Evolutionary conservation across 2,329 filamentous ascomycete genomes (phyloP), one percentile per base, ranked within the genome.

Genomic region (Sporothrix inflata): DNA sequence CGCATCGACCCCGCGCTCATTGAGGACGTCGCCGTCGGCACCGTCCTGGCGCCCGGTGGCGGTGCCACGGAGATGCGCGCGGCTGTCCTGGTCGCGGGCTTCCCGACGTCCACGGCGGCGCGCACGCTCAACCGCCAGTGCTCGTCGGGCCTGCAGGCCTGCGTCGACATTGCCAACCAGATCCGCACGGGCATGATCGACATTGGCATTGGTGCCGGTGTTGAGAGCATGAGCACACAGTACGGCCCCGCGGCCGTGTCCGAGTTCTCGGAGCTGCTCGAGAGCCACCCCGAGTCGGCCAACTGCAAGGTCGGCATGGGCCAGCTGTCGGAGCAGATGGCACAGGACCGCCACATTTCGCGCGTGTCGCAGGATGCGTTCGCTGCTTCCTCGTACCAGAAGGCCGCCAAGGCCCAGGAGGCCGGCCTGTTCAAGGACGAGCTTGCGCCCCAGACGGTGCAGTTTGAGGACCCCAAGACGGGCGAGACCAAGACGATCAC

Each of bases 271-370:
- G 93, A 97, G 67, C 88, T 93, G 70, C 90, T 98, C 75, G 93
- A 98, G 80, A 88, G 85, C 78, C 88, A 95, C 85, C 87, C 89
- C 75, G 91, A 96, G 80, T 88, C 94, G 30, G 92, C 92, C 78
- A 97, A 98, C 88, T 99, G 96, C 90, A 98, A 97, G 85, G 95
- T 98, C 3, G 91, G 94, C 81, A 98, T 98, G 96, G 95, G 95
- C 77, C 88, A 94, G 12, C 86, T 98, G 67, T 97, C 94, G 38
- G 96, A 99, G 84, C 83, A 95, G 79, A 98, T 98, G 95, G 96
- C 95, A 77, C 92, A 94, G 83, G 94, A 94, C 80, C 89, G 91
- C 78, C 86, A 87, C 73, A 89, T 98, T 79, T 79, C 85, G 72
- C 91, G 96, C 74, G 83, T 86, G 12, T 84, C 87, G 69, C 96